A percentile compares a stretch with the other conserved stretches of the same genome.
Evolutionary conservation across 1,139 yeast species (phyloP).

Genomic region (Pichia sp.): DNA sequence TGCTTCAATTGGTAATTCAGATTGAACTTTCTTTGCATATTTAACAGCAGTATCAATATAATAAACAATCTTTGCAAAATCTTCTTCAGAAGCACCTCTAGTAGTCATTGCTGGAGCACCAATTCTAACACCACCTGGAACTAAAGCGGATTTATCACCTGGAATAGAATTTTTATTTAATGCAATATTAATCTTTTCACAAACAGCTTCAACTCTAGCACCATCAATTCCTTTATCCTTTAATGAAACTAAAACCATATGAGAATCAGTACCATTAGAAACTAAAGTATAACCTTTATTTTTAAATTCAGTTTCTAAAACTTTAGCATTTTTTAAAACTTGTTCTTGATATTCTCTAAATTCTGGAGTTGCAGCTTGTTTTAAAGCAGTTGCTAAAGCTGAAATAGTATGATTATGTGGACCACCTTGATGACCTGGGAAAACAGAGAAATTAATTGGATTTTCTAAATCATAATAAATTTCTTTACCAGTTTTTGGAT

Average conservation of each 20-base stretch:
- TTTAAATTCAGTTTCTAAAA: conserved; percentile 68
- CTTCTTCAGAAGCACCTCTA: conserved; percentile 86
- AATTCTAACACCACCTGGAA: conserved; percentile 96
- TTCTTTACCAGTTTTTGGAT: conserved; percentile 90
- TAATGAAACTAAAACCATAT: conserved; percentile 85
- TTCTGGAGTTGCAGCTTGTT: conserved; percentile 89
- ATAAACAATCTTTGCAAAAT: conserved; percentile 73
- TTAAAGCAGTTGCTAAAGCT: conserved; percentile 93
- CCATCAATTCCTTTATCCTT: conserved; percentile 92
- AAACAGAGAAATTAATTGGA: conserved; percentile 93
- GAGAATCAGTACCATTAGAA: conserved; percentile 93
- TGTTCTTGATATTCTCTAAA: conserved; percentile 85
- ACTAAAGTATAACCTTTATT: conserved; percentile 74
- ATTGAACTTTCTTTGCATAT: conserved; percentile 72
- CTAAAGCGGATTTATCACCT: conserved; percentile 95
- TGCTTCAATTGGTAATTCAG: conserved; percentile 72
- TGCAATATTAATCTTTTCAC: conserved; percentile 93
- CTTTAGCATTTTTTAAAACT: conserved; percentile 85
- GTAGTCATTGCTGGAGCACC: conserved; percentile 99
- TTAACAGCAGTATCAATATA: conserved; percentile 81
- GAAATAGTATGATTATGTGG: conserved; percentile 98
- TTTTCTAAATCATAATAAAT: conserved; percentile 84
- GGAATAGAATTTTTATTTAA: conserved; percentile 96
- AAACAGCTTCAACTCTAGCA: conserved; percentile 92
- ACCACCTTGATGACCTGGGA: conserved; percentile 99